Percentiles rank a stretch among this genome's conserved stretches.
Conservation (phyloP, 805 yeast species). For the Clavispora carvajalis region DNA sequence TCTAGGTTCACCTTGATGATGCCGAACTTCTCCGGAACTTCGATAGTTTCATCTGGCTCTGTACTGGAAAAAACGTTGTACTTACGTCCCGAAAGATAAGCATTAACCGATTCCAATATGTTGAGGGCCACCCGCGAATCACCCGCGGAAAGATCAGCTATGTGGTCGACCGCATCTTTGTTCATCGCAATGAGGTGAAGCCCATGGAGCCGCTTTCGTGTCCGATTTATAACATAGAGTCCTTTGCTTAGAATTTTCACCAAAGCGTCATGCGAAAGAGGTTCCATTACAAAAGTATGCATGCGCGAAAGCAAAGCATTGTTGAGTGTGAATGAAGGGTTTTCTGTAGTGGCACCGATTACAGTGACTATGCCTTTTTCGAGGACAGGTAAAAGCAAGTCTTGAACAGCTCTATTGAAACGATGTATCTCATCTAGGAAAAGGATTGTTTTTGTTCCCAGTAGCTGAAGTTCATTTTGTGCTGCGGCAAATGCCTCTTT, state of each 20-base stretch:
- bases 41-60: constrained; percentile 10
- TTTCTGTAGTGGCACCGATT: constrained; percentile 57
- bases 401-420: constrained; percentile 40
- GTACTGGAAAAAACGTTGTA: constrained; percentile 10
- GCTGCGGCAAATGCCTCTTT: constrained; percentile 33
- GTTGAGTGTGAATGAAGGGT: constrained; percentile 44
- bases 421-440: constrained; percentile 42
- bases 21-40: constrained; percentile 15
- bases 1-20: constrained; percentile 37
- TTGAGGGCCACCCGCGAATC: constrained; percentile 85
- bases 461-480: constrained; percentile 29
- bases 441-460: constrained; percentile 29
- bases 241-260: constrained; percentile 40
- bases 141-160: constrained; percentile 75
- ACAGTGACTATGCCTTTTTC: constrained; percentile 37
- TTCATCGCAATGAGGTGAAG: constrained; percentile 48
- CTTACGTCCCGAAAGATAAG: constrained; percentile 39
- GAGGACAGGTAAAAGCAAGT: constrained; percentile 36
- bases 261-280: constrained; percentile 26
- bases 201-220: constrained; percentile 47
- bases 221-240: constrained; percentile 46
- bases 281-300: constrained; percentile 42
- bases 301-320: constrained; percentile 39
- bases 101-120: constrained; percentile 66
- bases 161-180: constrained; percentile 55